Evolutionary conservation across 139 green algal genomes (phyloP), one percentile per base, ranked within the genome.

Genomic region (Volvox reticuliferus): DNA sequence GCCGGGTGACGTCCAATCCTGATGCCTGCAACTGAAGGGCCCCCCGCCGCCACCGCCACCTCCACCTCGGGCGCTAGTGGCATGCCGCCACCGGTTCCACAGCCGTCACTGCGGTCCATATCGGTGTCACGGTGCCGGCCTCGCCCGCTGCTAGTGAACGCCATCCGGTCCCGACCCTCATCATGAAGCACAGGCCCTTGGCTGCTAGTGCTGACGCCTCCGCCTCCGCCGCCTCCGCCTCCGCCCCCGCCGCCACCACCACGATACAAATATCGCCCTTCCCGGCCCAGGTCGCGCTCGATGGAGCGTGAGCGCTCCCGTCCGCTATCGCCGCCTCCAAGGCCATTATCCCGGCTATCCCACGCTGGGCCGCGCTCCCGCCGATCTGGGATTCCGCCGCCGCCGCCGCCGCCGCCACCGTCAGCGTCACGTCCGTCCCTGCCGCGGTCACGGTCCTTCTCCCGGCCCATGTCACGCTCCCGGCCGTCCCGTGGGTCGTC

Each of bases 401-500:
- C 35, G 36, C 83, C 83, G 12, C 36, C 67, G 67, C 35, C 67
- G 22, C 9, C 82, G 33, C 82, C 32, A 65, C 61, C 63, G 18
- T 88, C 82, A 35, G 32, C 26, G 32, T 79, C 33, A 22, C 63
- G 32, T 26, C 82, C 36, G 16, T 68, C 83, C 35, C 68, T 24
- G 26, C 76, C 83, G 1, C 67, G 35, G 44, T 71, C 85, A 2
- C 69, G 44, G 12, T 83, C 85, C 21, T 69, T 36, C 1, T 89
- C 83, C 14, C 83, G 67, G 3, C 35, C 65, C 13, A 36, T 32
- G 1, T 77, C 82, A 21, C 82, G 62, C 18, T 77, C 82, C 1
- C 82, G 62, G 26, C 63, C 62, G 33, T 88, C 82, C 65, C 82
- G 63, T 61, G 30, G 19, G 62, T 79, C 82, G 21, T 89, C 83